Base-by-base conservation (phyloP, 1,139 yeast genomes). In the Sugiyamaella sp. region DNA sequence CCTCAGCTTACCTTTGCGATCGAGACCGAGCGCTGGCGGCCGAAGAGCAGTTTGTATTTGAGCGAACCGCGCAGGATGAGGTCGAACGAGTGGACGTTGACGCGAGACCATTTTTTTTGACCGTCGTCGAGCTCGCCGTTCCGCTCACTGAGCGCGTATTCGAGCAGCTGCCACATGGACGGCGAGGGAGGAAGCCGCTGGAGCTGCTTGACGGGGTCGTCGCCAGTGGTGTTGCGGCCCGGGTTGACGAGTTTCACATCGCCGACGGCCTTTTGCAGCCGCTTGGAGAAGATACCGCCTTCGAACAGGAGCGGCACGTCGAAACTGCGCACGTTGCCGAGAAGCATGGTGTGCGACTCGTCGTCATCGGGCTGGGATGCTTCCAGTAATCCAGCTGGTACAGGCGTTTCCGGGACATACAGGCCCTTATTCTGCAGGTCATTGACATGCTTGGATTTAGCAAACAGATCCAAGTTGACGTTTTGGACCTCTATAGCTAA, bases 381-480 rank as follows among this genome's bases (percentile, higher is more conserved):
- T 17, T n/a, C n/a, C n/a, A n/a, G n/a, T n/a, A n/a, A n/a, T n/a
- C n/a, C n/a, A n/a, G n/a, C n/a, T n/a, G n/a, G n/a, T n/a, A n/a
- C n/a, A n/a, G n/a, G n/a, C n/a, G n/a, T n/a, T n/a, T n/a, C n/a
- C n/a, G n/a, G n/a, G n/a, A n/a, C n/a, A n/a, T n/a, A n/a, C n/a
- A 4, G 29, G 41, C 33, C 33, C 44, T 48, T 40, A 41, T 44
- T 54, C 12, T 43, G 40, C 10, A 58, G 66, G 25, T 66, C 67
- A 33, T 63, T 64, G 21, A 75, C 71, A 64, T 80, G 82, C 4
- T 84, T 80, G 52, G 95, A 82, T 62, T 86, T 85, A 1, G 97
- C 98, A 74, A 93, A 93, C 2, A 93, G 77, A 67, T 91, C 97
- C 46, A 93, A 69, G 62, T 89, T 95, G 4, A 86, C 85, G 6